A percentile compares a stretch with the other conserved stretches of the same genome.
These are phyloP conservation scores for Scheffersomyces spartinae DNA, from an alignment of 805 yeast species.

Conservation along the genomic window DNA sequence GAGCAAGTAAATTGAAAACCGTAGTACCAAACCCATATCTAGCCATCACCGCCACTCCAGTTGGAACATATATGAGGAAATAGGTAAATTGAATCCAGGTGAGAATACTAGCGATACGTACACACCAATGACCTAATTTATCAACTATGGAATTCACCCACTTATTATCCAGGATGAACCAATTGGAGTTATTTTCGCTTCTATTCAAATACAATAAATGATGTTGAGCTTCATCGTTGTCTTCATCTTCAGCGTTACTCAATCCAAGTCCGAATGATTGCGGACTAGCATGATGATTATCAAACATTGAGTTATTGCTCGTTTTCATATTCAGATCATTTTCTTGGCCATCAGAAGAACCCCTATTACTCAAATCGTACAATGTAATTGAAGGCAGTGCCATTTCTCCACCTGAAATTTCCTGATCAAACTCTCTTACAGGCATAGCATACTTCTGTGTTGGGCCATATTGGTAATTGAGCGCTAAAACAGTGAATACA, in stretches of 20 bases:
- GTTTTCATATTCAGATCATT: conserved; percentile 5
- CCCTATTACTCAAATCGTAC: conserved; percentile 10
- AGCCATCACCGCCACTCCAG: conserved; percentile 55
- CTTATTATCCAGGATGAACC: too few relatives aligned
- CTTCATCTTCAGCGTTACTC: neutral
- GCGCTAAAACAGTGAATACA: conserved; percentile 33
- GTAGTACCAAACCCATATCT: conserved; percentile 54
- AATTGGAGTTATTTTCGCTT: too few relatives aligned
- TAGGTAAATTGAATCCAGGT: conserved; percentile 32
- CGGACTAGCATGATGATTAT: too few relatives aligned
- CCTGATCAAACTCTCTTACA: conserved; percentile 5
- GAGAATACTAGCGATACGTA: conserved; percentile 4
- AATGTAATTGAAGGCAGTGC: conserved; percentile 11
- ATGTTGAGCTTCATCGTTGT: neutral
- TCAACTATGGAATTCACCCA: too few relatives aligned
- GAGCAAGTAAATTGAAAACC: conserved; percentile 82
- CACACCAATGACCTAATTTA: neutral
- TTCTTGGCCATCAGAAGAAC: conserved; percentile 2
- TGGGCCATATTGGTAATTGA: conserved; percentile 26
- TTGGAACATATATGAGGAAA: conserved; percentile 45
- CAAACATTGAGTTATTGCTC: conserved; percentile 1
- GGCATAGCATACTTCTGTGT: conserved; percentile 9
- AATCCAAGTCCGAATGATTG: too few relatives aligned
- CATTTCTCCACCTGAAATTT: conserved; percentile 1
- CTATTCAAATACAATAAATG: conserved; percentile 5